Base-by-base conservation (phyloP, 495 filamentous ascomycete species). In the Podospora pseudoanserina region DNA sequence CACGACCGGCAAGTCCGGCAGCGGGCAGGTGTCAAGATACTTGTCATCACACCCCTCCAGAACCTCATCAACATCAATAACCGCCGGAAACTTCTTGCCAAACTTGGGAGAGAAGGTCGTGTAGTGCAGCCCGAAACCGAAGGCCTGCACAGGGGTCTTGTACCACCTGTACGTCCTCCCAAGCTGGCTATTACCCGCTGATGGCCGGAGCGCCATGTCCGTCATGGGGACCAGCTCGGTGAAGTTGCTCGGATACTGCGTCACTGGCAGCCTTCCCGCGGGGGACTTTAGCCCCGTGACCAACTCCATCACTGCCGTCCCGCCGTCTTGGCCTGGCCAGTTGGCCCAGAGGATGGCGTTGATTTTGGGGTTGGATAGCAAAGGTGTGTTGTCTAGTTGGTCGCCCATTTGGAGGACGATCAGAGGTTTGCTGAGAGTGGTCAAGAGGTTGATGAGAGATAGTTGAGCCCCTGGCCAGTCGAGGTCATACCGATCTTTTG, bases 181-280 rank as follows among this genome's bases (percentile, higher is more conserved):
- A 9, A 70, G 71, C 53, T 65, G 34, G 9, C 59, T 54, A 39
- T 67, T 67, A 5, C 39, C 39, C 39, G 15, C 39, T 5, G 65
- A 49, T 0, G 82, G 78, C 6, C 78, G 77, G 20, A 84, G 70
- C 28, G 70, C 74, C 82, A 84, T 84, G 32, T 82, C 69, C 5
- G 79, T 80, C 75, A 81, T 77, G 23, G 72, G 73, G 9, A 80
- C 75, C 23, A 74, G 71, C 18, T 74, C 66, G 44, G 78, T 78
- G 70, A 81, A 85, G 63, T 74, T 75, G 2, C 73, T 68, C 3
- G 81, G 81, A 62, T 85, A 85, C 69, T 80, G 76, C 13, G 86
- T 89, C 53, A 89, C 87, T 2, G 88, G 87, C 1, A 90, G 78
- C 39, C 88, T 85, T 19, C 85, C 89, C 13, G 85, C 87, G 0